Evolutionary conservation across 192 early-diverging fungal genomes (phyloP), one percentile per base, ranked within the genome.

Genomic region (Physocladia obscura): DNA sequence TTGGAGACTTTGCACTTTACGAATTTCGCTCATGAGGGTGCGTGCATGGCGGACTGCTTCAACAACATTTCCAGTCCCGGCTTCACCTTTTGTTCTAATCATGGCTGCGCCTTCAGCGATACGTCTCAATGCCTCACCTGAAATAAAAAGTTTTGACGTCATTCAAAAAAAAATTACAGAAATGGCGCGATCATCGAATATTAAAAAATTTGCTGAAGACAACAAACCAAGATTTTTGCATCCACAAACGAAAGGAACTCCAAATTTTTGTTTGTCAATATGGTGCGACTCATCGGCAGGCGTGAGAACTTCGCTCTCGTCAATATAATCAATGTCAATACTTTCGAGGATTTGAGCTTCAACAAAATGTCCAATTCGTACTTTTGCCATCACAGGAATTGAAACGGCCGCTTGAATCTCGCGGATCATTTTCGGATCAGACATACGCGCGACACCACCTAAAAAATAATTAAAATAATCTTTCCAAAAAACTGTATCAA

Each of bases 321-420:
- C 97, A 84, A 99, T 97, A 79, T 94, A 95, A 75, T 98, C 94
- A 54, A 96, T 88, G 61, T 90, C 92, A 40, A 97, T 82, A 39
- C 87, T 82, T 79, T 98, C 87, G 60, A 99, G 84, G 77, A 99
- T 93, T 76, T 95, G 93, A 29, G 97, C 97, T 82, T 99, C 97
- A 62, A 99, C 93, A 89, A 98, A 91, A 84, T 99, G 97, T 62
- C 97, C 97, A 65, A 97, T 96, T 63, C 97, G 90, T 78, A 95
- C 94, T 81, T 94, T 96, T 79, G 94, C 97, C 94, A 99, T 98
- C 69, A 98, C 95, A 21, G 97, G 95, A 82, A 99, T 96, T 11
- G 94, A 93, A 60, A 98, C 95, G 15, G 97, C 94, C 8, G 75
- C 89, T 67, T 90, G 91, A 79, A 99, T 99, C 74, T 93, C 94